phyloP scores from a whole-genome alignment of 345 rosid genomes.

The Arabis alpina region DNA sequence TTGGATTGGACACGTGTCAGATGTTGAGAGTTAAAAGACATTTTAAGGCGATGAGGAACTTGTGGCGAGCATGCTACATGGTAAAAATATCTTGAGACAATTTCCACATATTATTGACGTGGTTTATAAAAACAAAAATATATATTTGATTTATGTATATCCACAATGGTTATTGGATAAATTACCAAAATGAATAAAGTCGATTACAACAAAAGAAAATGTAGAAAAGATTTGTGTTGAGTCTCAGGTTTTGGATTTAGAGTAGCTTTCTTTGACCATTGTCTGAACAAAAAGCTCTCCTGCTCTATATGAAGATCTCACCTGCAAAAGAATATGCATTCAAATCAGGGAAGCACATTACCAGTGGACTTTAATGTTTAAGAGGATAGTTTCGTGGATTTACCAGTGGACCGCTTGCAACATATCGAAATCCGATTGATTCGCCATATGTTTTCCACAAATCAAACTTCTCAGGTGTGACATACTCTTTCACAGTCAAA shows the following conservation, averaged over 20 bases:
- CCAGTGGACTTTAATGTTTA: too few species aligned
- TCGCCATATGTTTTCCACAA: constrained; percentile 97
- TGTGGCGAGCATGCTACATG: constrained; percentile 28
- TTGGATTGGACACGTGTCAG: constrained; percentile 41
- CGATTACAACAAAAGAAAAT: background rate
- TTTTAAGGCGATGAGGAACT: constrained; percentile 28
- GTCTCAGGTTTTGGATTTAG: constrained; percentile 24
- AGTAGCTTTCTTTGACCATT: constrained; percentile 78
- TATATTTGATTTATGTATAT: constrained; percentile 5
- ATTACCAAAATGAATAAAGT: constrained; percentile 6
- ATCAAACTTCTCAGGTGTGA: constrained; percentile 89
- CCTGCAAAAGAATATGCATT: constrained; percentile 50
- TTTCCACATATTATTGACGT: constrained; percentile 5
- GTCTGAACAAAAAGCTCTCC: constrained; percentile 94
- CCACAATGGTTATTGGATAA: constrained; percentile 13
- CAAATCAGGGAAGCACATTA: constrained; percentile 24
- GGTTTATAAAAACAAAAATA: background rate
- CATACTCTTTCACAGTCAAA: constrained; percentile 93
- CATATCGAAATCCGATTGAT: constrained; percentile 91
- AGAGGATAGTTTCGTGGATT: constrained; percentile 32
- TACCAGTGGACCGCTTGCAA: constrained; percentile 99
- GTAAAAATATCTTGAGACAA: constrained; percentile 21
- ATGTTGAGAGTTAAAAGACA: background rate
- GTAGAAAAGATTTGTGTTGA: constrained; percentile 10
- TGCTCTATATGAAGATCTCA: constrained; percentile 93